These are phyloP conservation scores for Mycena epipterygia DNA, from an alignment of 768 basidiomycete genomes.

Conservation along the genomic window DNA sequence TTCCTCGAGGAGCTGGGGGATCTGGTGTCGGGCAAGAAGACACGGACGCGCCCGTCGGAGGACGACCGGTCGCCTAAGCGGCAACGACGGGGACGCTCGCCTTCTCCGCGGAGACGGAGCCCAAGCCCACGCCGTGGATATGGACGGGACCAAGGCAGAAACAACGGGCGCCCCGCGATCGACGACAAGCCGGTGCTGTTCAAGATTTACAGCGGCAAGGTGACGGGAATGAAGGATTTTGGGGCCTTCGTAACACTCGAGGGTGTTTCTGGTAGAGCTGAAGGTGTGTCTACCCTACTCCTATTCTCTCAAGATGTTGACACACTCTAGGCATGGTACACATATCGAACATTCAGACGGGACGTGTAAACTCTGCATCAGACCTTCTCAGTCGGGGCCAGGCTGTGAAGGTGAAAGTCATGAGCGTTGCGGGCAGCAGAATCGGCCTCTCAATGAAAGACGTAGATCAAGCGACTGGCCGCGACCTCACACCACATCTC, in stretches of 20 bases:
- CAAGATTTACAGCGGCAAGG: slow-evolving; percentile 94
- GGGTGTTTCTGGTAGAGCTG: slow-evolving; percentile 85
- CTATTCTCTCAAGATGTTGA: slow-evolving; percentile 24
- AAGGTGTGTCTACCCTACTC: slow-evolving; percentile 71
- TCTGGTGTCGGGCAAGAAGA: slow-evolving; percentile 83
- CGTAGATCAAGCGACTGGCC: slow-evolving; percentile 91
- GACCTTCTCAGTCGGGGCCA: slow-evolving; percentile 91
- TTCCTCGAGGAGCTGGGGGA: slow-evolving; percentile 92
- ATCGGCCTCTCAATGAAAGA: slow-evolving; percentile 97
- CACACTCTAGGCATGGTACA: slow-evolving; percentile 89
- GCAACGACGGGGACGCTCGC: slow-evolving; percentile 66
- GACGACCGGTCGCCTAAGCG: slow-evolving; percentile 70
- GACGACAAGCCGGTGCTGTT: slow-evolving; percentile 91
- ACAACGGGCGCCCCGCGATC: slow-evolving; percentile 45
- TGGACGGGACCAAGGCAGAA: slow-evolving; percentile 58
- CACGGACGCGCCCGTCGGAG: slow-evolving; percentile 56
- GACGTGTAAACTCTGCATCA: slow-evolving; percentile 87
- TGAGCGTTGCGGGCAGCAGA: slow-evolving; percentile 88
- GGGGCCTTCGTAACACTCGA: slow-evolving; percentile 95
- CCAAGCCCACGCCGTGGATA: slow-evolving; percentile 76
- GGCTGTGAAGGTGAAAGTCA: slow-evolving; percentile 94
- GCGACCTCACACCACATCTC: slow-evolving; percentile 94
- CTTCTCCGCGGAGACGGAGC: slow-evolving; percentile 64
- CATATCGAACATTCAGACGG: slow-evolving; percentile 91
- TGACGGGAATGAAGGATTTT: slow-evolving; percentile 92